Conservation (phyloP, 2,329 filamentous ascomycete genomes). For the Trichophyton mentagrophytes region DNA sequence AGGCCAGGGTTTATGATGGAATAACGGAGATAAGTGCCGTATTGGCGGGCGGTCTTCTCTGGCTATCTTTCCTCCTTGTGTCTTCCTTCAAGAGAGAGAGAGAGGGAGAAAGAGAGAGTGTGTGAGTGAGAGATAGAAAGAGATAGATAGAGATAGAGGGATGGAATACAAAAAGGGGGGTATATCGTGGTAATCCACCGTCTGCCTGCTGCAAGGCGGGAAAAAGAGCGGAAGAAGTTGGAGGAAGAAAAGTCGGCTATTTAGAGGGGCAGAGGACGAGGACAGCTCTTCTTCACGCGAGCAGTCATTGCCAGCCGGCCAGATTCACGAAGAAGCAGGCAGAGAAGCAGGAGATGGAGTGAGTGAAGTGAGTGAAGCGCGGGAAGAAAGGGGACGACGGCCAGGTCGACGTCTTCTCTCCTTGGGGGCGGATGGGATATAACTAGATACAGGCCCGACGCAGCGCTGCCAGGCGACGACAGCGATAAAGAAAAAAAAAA, state of each 20-base stretch:
- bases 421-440: not conserved
- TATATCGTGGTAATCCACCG: too few relatives aligned
- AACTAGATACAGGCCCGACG: not conserved
- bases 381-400: not conserved
- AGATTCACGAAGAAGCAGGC: not conserved
- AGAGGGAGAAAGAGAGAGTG: too few relatives aligned
- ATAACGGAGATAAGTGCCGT: not conserved
- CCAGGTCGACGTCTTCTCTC: not conserved
- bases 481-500: not conserved
- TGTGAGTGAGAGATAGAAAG: too few relatives aligned
- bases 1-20: slow-evolving; percentile 23
- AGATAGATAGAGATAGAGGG: too few relatives aligned
- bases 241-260: not conserved
- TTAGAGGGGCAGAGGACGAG: not conserved
- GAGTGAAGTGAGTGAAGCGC: not conserved
- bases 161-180: not conserved
- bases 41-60: not conserved
- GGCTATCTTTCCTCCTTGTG: too few relatives aligned
- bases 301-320: not conserved
- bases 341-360: not conserved
- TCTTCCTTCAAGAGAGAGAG: not conserved
- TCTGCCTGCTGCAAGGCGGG: too few relatives aligned
- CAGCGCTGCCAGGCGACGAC: not conserved
- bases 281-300: not conserved
- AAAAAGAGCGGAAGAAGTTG: not conserved